These are phyloP conservation scores for Colletotrichum limetticola DNA, from an alignment of 2,329 filamentous ascomycete genomes.

Conservation along the genomic window DNA sequence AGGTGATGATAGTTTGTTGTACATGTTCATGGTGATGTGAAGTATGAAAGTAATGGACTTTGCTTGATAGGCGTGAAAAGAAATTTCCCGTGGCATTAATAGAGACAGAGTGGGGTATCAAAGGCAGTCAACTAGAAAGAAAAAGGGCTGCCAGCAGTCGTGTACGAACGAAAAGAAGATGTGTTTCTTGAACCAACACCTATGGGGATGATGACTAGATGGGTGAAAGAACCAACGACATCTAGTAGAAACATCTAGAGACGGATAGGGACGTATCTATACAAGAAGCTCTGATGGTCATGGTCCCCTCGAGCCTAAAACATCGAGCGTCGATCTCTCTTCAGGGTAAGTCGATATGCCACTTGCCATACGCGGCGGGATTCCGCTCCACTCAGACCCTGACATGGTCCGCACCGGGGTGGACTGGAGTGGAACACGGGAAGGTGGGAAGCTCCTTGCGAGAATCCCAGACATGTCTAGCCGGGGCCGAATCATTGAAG, in stretches of 20 bases:
- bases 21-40: slow-evolving; percentile 10
- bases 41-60: too few species aligned
- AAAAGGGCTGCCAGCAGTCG: slow-evolving; percentile 9
- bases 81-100: slow-evolving; percentile 12
- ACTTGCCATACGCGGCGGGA: slow-evolving; percentile 2
- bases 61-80: too few species aligned
- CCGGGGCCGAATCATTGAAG: neutral
- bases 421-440: neutral
- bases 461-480: slow-evolving; percentile 17
- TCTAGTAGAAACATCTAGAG: neutral
- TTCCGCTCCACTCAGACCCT: neutral
- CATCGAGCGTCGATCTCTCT: slow-evolving; percentile 18
- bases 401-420: neutral
- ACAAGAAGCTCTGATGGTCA: neutral
- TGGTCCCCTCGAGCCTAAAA: slow-evolving; percentile 14
- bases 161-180: neutral
- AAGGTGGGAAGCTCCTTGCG: slow-evolving; percentile 13
- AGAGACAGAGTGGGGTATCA: neutral
- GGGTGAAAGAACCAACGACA: neutral
- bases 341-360: neutral
- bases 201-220: neutral
- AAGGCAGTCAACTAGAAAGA: neutral
- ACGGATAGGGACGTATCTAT: slow-evolving; percentile 17
- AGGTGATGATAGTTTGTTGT: slow-evolving; percentile 5
- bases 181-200: neutral